Base-by-base conservation (phyloP, 768 basidiomycete genomes). In the Sistotremastrum niveocremeum region DNA sequence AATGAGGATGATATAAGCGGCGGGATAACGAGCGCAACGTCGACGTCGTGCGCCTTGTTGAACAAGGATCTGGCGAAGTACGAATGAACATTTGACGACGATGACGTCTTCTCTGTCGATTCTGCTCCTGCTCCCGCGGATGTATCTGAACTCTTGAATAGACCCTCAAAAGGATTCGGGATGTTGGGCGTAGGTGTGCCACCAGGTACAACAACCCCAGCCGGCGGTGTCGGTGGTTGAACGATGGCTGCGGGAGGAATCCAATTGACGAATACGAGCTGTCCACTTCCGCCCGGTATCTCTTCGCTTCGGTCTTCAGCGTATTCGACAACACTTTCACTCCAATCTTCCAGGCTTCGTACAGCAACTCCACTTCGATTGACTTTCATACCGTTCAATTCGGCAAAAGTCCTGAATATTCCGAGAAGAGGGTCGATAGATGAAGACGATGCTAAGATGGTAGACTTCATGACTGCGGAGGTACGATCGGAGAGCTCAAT, bases 221-320 rank as follows among this genome's bases (percentile, higher is more conserved):
- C n/a, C 43, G 34, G 52, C 51, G 41, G 56, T 48, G 9, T 48
- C 42, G 39, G 57, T 38, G 51, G 38, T 11, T 46, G 37, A 32
- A 51, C 33, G 5, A 55, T 49, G 33, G 55, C 38, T 9, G 57
- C 53, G 0, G 73, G 68, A 1, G 73, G 73, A 6, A 79, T 51
- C 91, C 91, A 98, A 0, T 90, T 88, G 0, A 97, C 52, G 39
- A 97, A 62, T 39, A 97, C 72, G 60, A 95, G 69, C 49, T 94
- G 81, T 20, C 20, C 20, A 20, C 20, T 20, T 20, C 20, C 20
- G 20, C 20, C 20, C 20, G 20, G 0, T 82, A 74, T 0, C 60
- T 71, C 8, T 67, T 68, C 20, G 20, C 20, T 20, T 20, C 20
- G 20, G 34, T 69, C 63, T 38, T 60, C 59, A 2, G 85, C 86